Conservation (phyloP, 805 yeast genomes). For the Pichia paraexigua region DNA sequence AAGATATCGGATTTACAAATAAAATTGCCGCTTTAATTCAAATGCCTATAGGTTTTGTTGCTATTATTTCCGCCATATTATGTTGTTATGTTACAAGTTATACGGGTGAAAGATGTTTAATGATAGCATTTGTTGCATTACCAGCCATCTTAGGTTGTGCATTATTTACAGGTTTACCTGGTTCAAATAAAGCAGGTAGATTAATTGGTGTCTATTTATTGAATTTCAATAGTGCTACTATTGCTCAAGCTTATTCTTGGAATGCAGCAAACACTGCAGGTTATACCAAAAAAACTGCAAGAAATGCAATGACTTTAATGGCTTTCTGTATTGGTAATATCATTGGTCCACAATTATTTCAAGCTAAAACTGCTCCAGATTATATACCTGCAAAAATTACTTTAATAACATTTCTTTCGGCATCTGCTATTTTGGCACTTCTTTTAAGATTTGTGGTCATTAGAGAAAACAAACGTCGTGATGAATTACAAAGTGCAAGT, state of each 20-base stretch:
- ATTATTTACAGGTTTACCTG: slow-evolving; percentile 17
- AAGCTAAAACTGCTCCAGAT: slow-evolving; percentile 36
- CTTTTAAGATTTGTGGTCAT: neutral
- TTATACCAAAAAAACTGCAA: slow-evolving; percentile 40
- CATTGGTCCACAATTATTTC: slow-evolving; percentile 48
- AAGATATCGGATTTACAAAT: slow-evolving; percentile 25
- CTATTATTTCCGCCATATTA: slow-evolving; percentile 19
- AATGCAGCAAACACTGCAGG: slow-evolving; percentile 35
- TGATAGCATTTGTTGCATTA: slow-evolving; percentile 10
- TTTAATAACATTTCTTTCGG: slow-evolving; percentile 40
- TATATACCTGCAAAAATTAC: slow-evolving; percentile 41
- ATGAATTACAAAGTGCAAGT: neutral
- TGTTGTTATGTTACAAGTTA: slow-evolving; percentile 31
- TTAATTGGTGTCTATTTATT: slow-evolving; percentile 26
- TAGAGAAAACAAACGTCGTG: neutral
- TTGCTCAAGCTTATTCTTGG: slow-evolving; percentile 19
- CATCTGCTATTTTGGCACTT: slow-evolving; percentile 4
- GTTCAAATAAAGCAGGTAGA: slow-evolving; percentile 20
- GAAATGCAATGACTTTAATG: slow-evolving; percentile 38
- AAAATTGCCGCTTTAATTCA: slow-evolving; percentile 27
- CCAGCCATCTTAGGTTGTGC: slow-evolving; percentile 23
- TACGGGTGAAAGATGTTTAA: slow-evolving; percentile 26
- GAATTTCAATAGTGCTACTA: slow-evolving; percentile 21
- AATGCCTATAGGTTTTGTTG: slow-evolving; percentile 28
- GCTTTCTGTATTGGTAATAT: slow-evolving; percentile 41